phyloP scores from a whole-genome alignment of 139 green algal genomes.

The Ettlia oleoabundans region DNA sequence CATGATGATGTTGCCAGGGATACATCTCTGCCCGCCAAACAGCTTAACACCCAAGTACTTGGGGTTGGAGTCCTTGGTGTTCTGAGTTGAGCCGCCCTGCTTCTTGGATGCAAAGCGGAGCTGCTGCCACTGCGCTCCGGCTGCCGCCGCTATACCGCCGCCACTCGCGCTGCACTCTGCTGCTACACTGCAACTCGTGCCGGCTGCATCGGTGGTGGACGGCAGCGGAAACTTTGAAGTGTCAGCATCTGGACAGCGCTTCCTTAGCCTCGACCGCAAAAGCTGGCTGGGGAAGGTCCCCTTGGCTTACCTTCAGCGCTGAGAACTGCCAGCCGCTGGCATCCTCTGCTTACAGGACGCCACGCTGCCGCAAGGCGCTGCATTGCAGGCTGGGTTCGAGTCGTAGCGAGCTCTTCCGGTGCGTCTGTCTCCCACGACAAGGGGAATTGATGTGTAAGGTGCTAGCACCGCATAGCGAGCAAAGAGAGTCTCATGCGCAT shows the following conservation, averaged over 20 bases:
- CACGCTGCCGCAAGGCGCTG: background rate
- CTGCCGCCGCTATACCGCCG: background rate
- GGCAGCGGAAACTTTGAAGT: no score
- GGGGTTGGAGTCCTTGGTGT: slow-evolving; percentile 82
- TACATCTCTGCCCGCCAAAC: slow-evolving; percentile 74
- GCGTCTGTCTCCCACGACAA: no score
- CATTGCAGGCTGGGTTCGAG: background rate
- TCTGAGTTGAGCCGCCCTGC: slow-evolving; percentile 81
- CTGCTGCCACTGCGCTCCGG: slow-evolving; percentile 22
- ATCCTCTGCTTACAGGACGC: background rate
- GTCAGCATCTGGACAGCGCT: background rate
- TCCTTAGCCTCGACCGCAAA: background rate
- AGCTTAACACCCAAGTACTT: slow-evolving; percentile 95
- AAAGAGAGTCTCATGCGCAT: no score
- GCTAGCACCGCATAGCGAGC: no score
- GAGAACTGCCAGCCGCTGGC: background rate
- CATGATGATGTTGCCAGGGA: slow-evolving; percentile 93
- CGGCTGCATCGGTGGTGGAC: no score
- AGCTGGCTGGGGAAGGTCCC: background rate
- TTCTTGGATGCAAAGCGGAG: slow-evolving; percentile 77
- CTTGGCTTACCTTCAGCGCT: background rate
- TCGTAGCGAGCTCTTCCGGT: no score
- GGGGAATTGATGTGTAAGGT: no score
- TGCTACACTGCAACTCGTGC: background rate
- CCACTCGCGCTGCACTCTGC: background rate